These are phyloP conservation scores for Fragaria nilgerrensis DNA, from an alignment of 306 rosid species.

Conservation along the genomic window DNA sequence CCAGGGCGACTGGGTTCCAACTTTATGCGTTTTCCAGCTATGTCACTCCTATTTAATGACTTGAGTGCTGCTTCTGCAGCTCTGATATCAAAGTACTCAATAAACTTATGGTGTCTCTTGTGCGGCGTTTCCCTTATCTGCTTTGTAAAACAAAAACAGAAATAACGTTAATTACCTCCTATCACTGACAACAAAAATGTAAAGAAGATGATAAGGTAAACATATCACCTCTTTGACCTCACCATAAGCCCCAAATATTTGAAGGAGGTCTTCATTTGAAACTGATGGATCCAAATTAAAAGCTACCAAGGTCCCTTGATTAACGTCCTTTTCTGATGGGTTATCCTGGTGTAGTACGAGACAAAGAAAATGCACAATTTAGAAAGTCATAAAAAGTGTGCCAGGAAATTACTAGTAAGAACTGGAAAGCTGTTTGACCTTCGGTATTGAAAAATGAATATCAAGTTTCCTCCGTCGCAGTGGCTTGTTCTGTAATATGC, in stretches of 20 bases:
- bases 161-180: slow-evolving; percentile 7
- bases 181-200: background rate
- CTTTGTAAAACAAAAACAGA: slow-evolving; percentile 26
- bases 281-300: slow-evolving; percentile 93
- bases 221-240: slow-evolving; percentile 85
- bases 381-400: slow-evolving; percentile 8
- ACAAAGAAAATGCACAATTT: slow-evolving; percentile 11
- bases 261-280: slow-evolving; percentile 85
- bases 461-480: slow-evolving; percentile 89
- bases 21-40: slow-evolving; percentile 93
- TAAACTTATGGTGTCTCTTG: slow-evolving; percentile 87
- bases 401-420: slow-evolving; percentile 7
- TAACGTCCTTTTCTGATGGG: slow-evolving; percentile 87
- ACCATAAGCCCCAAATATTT: slow-evolving; percentile 85
- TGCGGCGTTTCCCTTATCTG: slow-evolving; percentile 98
- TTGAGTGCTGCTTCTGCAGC: slow-evolving; percentile 89
- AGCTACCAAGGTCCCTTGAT: slow-evolving; percentile 94
- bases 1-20: slow-evolving; percentile 99
- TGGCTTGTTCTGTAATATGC: slow-evolving; percentile 84
- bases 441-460: slow-evolving; percentile 94
- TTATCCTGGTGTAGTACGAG: slow-evolving; percentile 55
- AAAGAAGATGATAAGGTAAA: slow-evolving; percentile 10
- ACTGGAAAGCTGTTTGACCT: slow-evolving; percentile 46
- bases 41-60: slow-evolving; percentile 85
- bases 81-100: slow-evolving; percentile 85